phyloP scores from a whole-genome alignment of 805 yeast species.

The Candida loeiensis region DNA sequence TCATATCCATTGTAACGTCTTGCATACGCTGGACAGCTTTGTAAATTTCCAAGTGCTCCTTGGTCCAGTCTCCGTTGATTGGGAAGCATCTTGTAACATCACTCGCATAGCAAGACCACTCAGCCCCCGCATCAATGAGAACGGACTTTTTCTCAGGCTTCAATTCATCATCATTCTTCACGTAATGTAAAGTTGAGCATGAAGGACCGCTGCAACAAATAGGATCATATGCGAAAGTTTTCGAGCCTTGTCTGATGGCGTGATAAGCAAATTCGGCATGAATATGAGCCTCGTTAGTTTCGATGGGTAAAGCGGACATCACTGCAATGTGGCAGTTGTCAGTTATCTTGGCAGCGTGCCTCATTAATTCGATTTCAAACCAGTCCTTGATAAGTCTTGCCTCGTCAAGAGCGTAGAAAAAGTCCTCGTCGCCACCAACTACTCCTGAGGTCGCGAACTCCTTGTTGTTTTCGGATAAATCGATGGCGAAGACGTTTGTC shows the following conservation, averaged over 20 bases:
- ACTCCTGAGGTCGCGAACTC: slow-evolving; percentile 33
- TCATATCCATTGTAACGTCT: slow-evolving; percentile 57
- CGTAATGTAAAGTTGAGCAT: slow-evolving; percentile 88
- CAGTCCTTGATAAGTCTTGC: slow-evolving; percentile 80
- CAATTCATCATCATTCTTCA: slow-evolving; percentile 61
- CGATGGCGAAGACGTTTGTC: slow-evolving; percentile 49
- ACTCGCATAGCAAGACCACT: slow-evolving; percentile 88
- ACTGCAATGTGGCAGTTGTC: slow-evolving; percentile 88
- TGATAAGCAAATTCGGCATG: slow-evolving; percentile 96
- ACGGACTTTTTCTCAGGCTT: slow-evolving; percentile 56
- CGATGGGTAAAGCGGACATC: slow-evolving; percentile 89
- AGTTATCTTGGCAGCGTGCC: slow-evolving; percentile 77
- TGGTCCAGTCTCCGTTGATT: slow-evolving; percentile 81
- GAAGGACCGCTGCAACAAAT: slow-evolving; percentile 92
- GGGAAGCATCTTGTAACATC: slow-evolving; percentile 98
- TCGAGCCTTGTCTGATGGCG: slow-evolving; percentile 90
- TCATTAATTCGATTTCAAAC: slow-evolving; percentile 72
- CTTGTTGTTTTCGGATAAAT: slow-evolving; percentile 45
- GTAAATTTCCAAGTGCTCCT: slow-evolving; percentile 81
- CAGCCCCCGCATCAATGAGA: slow-evolving; percentile 95
- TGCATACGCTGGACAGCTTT: slow-evolving; percentile 84
- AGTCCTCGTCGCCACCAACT: slow-evolving; percentile 42
- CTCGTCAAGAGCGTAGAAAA: slow-evolving; percentile 78
- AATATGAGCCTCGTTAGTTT: slow-evolving; percentile 81
- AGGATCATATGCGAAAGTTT: slow-evolving; percentile 86